Evolutionary conservation across 257 asterid species (phyloP), one percentile per base, ranked within the genome.

Genomic region (Solanum appendiculatum): DNA sequence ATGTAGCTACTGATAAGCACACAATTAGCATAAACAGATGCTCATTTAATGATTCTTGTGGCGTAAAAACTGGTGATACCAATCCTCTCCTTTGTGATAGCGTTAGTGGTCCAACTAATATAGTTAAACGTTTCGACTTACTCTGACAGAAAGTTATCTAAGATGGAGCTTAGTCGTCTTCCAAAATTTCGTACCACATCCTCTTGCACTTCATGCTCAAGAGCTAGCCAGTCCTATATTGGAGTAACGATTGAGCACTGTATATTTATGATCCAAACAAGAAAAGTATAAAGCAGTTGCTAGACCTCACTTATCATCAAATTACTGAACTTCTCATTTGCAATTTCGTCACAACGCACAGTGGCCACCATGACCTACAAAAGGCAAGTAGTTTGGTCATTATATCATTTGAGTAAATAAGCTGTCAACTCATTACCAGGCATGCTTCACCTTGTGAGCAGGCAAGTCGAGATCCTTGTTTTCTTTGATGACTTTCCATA

Each of bases 391-490:
- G 36, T 44, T 80, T 46, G 66, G 60, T 80, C 84, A 80, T 16
- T 46, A 27, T 44, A 80, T 46, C 29, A 27, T 25, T 69, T 29
- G 40, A 80, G 25, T 16, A 80, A 46, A 44, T 80, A 29, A 80
- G 27, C 42, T 80, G 42, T 80, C 84, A 25, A 29, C 84, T 80
- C 39, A 29, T 80, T 80, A 80, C 29, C 64, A 74, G 44, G 66
- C 9, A 80, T 36, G 34, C 39, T 34, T 9, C 64, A 92, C 95
- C 92, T 91, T 92, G 89, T 93, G 93, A 46, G 93, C 91, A 9
- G 95, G 94, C 89, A 93, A 93, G 87, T 93, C 93, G 63, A 93
- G 95, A 75, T 93, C 95, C 91, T 93, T 93, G 86, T 92, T 92
- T 89, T 93, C 94, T 92, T 85, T 92, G 85, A 93, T 91, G 54